A percentile compares a stretch with the other conserved stretches of the same genome.
These are phyloP conservation scores for Glaciozyma antarctica DNA, from an alignment of 768 basidiomycete genomes.

Conservation along the genomic window DNA sequence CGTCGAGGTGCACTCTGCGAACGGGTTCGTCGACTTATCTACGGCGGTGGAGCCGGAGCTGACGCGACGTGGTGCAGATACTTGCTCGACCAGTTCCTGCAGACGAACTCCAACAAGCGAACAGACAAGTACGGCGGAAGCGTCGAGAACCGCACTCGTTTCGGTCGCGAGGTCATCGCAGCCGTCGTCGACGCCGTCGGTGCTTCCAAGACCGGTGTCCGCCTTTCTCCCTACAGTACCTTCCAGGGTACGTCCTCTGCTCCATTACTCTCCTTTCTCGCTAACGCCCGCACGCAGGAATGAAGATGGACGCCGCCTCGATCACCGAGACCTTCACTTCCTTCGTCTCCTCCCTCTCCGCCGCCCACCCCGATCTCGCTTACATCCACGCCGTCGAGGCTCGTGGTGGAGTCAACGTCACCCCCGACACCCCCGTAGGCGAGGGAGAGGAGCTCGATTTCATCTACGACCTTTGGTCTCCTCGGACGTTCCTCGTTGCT, in stretches of 20 bases:
- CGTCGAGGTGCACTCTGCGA: slow-evolving; percentile 48
- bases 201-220: slow-evolving; percentile 47
- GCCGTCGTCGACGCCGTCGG: slow-evolving; percentile 51
- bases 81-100: slow-evolving; percentile 25
- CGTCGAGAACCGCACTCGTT: slow-evolving; percentile 52
- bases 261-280: background rate
- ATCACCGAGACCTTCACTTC: slow-evolving; percentile 38
- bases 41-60: background rate
- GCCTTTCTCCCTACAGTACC: slow-evolving; percentile 43
- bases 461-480: background rate
- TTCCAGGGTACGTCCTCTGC: slow-evolving; percentile 32
- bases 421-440: slow-evolving; percentile 14
- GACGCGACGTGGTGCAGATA: background rate
- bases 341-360: slow-evolving; percentile 47
- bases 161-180: slow-evolving; percentile 50
- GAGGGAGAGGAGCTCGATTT: background rate
- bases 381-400: slow-evolving; percentile 1
- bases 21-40: slow-evolving; percentile 15
- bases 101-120: slow-evolving; percentile 35
- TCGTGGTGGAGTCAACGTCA: slow-evolving; percentile 31
- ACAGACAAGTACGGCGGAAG: slow-evolving; percentile 53
- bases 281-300: slow-evolving; percentile 11
- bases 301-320: slow-evolving; percentile 27
- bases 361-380: slow-evolving; percentile 42
- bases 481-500: slow-evolving; percentile 1